Percentiles rank a stretch among this genome's conserved stretches.
These are phyloP conservation scores for Curvularia verruculosa DNA, from an alignment of 2,329 filamentous ascomycete species.

Conservation along the genomic window DNA sequence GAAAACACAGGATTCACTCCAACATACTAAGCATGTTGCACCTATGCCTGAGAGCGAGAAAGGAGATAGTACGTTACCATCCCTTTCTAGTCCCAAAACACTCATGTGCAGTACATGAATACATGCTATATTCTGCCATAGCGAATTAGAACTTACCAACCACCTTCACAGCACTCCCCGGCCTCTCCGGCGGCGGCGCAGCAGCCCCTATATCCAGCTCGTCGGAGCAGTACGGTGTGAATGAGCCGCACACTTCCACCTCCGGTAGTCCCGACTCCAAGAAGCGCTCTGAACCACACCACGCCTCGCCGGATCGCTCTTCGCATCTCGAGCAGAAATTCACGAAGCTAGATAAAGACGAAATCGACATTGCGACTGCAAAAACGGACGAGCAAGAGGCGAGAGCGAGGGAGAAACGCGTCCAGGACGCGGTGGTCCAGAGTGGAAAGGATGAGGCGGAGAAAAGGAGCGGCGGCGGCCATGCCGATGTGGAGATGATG, in stretches of 20 bases:
- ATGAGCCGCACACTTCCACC: slow-evolving; percentile 5
- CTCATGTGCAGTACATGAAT: no score
- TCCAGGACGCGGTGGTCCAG: slow-evolving; percentile 3
- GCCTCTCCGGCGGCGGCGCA: slow-evolving; percentile 15
- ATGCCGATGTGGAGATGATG: slow-evolving; percentile 18
- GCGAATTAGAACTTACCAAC: neutral
- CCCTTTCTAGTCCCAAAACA: neutral
- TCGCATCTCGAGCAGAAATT: slow-evolving; percentile 12
- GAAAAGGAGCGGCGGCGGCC: slow-evolving; percentile 1
- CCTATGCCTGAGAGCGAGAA: slow-evolving; percentile 44
- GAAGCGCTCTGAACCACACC: slow-evolving; percentile 6
- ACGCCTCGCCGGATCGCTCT: neutral
- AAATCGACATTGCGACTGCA: slow-evolving; percentile 7
- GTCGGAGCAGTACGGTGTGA: slow-evolving; percentile 2
- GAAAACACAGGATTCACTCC: slow-evolving; percentile 29
- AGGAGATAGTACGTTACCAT: slow-evolving; percentile 34
- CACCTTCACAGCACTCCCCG: slow-evolving; percentile 14
- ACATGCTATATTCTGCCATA: neutral
- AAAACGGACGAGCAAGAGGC: neutral
- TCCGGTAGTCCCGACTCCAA: neutral
- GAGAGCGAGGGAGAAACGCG: slow-evolving; percentile 4
- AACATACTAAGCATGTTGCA: slow-evolving; percentile 47
- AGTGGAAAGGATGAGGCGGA: slow-evolving; percentile 3
- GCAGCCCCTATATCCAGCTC: slow-evolving; percentile 13
- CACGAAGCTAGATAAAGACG: slow-evolving; percentile 16